Base-by-base conservation (phyloP, 2,329 filamentous ascomycete genomes). In the Pyricularia sp. region DNA sequence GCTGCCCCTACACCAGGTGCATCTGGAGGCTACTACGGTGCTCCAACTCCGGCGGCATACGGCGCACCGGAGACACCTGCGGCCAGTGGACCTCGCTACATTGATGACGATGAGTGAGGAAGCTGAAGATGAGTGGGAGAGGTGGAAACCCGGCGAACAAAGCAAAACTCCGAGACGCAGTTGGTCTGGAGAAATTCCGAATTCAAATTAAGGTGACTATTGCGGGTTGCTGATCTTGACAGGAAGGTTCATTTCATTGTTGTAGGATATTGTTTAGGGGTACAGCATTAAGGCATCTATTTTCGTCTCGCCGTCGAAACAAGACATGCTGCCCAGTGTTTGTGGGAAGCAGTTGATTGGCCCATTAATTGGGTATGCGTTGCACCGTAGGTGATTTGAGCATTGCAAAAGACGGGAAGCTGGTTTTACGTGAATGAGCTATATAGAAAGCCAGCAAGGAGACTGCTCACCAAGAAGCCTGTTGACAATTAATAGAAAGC, bases 1-100 rank as follows among this genome's bases (percentile, higher is more conserved):
- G 85, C 81, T 69, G 91, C 90, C 20, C 90, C 90, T 0, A 93
- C 91, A 0, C 91, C 91, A 0, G 89, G 87, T 30, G 89, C 87
- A 0, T 87, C 85, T 66, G 87, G 86, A 67, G 81, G 78, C 20
- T 85, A 85, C 70, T 88, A 87, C 70, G 81, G 84, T 33, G 88
- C 88, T 26, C 86, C 88, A 0, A 90, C 88, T n/a, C 88, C 88
- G 69, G 88, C 86, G 1, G 88, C 88, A 4, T 86, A 84, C 69
- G 81, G 82, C 14, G 82, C 83, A 31, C 82, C 86, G 1, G 88
- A 88, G 76, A 89, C 87, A 23, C 87, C 88, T 31, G 88, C 86
- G 25, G 86, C 85, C 3, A 86, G 85, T 67, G 85, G 84, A 17
- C 85, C 84, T 59, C 77, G 81, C 70, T 86, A 86, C 74, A 81